Percentiles rank a stretch among this genome's conserved stretches.
These are phyloP conservation scores for Colletotrichum sp. DNA, from an alignment of 2,329 filamentous ascomycete genomes.

Conservation along the genomic window DNA sequence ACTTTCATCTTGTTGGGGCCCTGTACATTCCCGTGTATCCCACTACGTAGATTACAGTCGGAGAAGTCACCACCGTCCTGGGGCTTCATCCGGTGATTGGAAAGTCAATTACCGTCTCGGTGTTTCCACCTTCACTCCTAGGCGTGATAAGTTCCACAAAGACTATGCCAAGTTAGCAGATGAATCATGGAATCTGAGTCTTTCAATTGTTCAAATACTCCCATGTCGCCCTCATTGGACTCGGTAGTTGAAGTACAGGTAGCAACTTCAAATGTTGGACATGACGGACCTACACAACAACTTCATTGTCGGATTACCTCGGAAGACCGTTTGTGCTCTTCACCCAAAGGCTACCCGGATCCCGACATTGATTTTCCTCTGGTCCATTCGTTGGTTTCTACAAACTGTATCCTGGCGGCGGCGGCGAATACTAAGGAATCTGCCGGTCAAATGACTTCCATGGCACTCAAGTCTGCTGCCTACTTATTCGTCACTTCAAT, in stretches of 20 bases:
- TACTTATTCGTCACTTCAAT: background rate
- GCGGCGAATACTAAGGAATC: background rate
- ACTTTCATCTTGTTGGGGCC: background rate
- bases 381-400: background rate
- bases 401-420: background rate
- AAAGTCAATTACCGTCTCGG: background rate
- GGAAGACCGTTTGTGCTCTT: too few species aligned
- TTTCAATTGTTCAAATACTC: background rate
- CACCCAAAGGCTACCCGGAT: too few species aligned
- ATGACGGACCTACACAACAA: background rate
- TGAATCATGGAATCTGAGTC: background rate
- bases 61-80: background rate
- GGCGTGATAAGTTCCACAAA: background rate
- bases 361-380: background rate
- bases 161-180: background rate
- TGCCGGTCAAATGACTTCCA: background rate
- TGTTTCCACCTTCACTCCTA: background rate
- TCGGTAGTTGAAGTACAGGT: background rate
- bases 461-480: background rate
- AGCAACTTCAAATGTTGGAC: background rate
- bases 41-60: background rate
- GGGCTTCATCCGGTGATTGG: background rate
- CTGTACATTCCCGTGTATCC: background rate
- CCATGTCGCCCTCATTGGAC: background rate
- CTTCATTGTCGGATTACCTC: too few species aligned